Base-by-base conservation (phyloP, 2,329 filamentous ascomycete genomes). In the Calycina herbarum region DNA sequence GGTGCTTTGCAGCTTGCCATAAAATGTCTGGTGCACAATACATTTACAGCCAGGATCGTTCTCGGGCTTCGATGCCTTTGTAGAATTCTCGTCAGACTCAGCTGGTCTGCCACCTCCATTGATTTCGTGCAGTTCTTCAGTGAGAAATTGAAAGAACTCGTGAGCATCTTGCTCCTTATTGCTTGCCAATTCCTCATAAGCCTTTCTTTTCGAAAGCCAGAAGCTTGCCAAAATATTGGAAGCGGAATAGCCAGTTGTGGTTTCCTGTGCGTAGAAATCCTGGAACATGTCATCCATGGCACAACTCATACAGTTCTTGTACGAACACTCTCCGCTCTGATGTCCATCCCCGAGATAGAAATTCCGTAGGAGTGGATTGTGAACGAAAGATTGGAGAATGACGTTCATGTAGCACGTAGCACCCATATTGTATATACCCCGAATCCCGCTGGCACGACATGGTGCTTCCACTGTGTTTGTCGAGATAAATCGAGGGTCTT, bases 351-450 rank as follows among this genome's bases (percentile, higher is more conserved):
- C 89, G 5, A 99, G 88, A 77, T 97, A 98, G 78, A 92, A 98
- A 72, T 94, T 94, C 66, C 92, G 89, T 35, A 99, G 85, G 57
- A 97, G 85, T 0, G 94, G 94, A 75, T 98, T 97, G 80, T 97
- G 94, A 63, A 98, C 86, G 72, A 99, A 88, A 64, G 91, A 93
- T 77, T 98, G 95, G 17, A 99, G 83, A 59, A 98, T 93, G 35
- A 97, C 94, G 73, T 95, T 96, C 84, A 98, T 94, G 79, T 97
- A 99, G 81, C 94, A 99, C 11, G 95, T 98, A 66, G 96, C 93
- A n/a, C 94, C 95, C 77, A 97, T 94, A 75, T 98, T 99, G 79
- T 96, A 97, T 67, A 99, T 90, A 38, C 94, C 94, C 42, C 95
- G 88, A 48, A 97, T 86, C 10, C 95, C 94, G 71, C 90, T 93